Evolutionary conservation across 2,329 filamentous ascomycete genomes (phyloP), one percentile per base, ranked within the genome.

Genomic region (Pyricularia grisea): DNA sequence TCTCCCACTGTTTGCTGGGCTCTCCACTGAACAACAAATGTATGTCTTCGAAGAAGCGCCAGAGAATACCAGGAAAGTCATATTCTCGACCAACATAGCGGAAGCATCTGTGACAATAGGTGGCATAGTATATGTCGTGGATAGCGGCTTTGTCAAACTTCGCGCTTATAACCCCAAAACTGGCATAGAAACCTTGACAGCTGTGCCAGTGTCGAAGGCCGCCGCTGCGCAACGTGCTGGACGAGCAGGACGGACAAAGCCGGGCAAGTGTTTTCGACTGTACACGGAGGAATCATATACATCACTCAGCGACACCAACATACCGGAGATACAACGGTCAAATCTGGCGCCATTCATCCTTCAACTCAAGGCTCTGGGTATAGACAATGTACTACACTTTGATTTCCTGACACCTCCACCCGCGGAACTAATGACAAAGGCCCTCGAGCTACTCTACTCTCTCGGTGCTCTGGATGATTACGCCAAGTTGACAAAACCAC

Each of bases 101-200:
- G 95, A 99, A 81, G 94, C 95, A 4, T 97, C 93, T 1, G 91
- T 99, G 63, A 98, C 95, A 20, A 96, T 98, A 69, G 90, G 95
- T 68, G 93, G 93, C 2, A 94, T 98, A 70, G 89, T 93, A 68
- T 97, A 92, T 75, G 94, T 99, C 6, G 82, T 98, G 67, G 95
- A 99, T 78, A 90, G 88, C 68, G 95, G 95, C 1, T 97, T 92
- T 76, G 93, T 96, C 72, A 98, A 98, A 77, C 82, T 97, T 25
- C 88, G 93, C 58, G 90, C 92, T 7, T 98, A 93, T 79, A 91
- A 96, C 73, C 92, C 94, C 0, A 84, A 77, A 20, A 94, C 92
- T 0, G 92, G 93, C 14, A 97, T 98, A 73, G 94, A 98, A 73
- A 91, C 92, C 0, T 82, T 99, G 67, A 94, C 92, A 1, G 88